Conservation (phyloP, 2,329 filamentous ascomycete genomes). For the Alternaria postmessia region DNA sequence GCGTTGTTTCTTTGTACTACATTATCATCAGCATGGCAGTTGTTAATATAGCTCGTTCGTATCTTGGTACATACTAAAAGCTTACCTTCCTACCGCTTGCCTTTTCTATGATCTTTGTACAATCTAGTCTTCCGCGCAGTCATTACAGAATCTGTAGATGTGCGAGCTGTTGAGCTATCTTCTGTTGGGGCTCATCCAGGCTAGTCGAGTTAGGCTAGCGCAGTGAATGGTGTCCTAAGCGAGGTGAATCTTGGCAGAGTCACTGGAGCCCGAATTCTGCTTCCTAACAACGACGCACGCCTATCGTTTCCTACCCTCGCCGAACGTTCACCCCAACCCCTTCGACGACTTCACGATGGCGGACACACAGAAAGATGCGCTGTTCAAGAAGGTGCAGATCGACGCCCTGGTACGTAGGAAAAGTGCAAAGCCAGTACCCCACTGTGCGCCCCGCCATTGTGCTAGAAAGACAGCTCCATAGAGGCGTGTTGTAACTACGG, state of each 20-base stretch:
- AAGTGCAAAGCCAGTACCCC: conserved; percentile 43
- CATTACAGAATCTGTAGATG: conserved; percentile 35
- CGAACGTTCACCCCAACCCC: conserved; percentile 17
- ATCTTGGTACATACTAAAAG: conserved; percentile 38
- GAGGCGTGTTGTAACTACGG: not conserved
- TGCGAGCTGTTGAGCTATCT: conserved; percentile 28
- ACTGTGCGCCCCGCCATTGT: conserved; percentile 40
- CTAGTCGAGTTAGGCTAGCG: conserved; percentile 17
- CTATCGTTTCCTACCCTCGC: conserved; percentile 27
- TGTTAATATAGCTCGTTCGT: conserved; percentile 21
- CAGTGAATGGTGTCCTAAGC: conserved; percentile 20
- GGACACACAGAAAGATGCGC: conserved; percentile 51
- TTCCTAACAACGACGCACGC: conserved; percentile 29
- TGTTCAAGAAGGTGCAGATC: conserved; percentile 88
- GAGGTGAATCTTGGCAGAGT: conserved; percentile 33
- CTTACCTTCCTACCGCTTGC: conserved; percentile 24
- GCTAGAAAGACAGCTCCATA: conserved; percentile 13
- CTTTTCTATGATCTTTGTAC: conserved; percentile 17
- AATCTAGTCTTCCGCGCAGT: conserved; percentile 23
- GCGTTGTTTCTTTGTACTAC: conserved; percentile 10
- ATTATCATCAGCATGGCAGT: conserved; percentile 5
- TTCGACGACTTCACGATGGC: conserved; percentile 43
- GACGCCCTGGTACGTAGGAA: conserved; percentile 81
- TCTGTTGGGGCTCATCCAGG: conserved; percentile 27
- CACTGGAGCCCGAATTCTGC: conserved; percentile 25